phyloP scores from a whole-genome alignment of 805 yeast genomes.

The Zygotorulaspora florentina region DNA sequence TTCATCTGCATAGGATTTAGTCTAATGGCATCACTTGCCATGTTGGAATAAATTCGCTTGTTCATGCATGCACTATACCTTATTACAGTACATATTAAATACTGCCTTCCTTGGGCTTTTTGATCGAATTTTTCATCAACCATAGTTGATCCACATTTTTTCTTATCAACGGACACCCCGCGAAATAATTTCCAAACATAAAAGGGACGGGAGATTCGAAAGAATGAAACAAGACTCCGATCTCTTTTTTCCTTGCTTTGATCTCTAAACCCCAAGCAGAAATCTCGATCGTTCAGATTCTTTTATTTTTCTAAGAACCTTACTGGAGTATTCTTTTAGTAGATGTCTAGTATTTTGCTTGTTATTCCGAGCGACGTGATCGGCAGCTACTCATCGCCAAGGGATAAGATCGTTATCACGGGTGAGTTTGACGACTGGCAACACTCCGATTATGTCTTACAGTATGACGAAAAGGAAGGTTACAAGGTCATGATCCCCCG shows the following conservation, averaged over 20 bases:
- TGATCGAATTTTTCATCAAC: background rate
- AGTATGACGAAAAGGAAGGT: constrained; percentile 13
- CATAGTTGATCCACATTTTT: too few relatives aligned
- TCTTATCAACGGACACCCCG: too few relatives aligned
- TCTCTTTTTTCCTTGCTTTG: background rate
- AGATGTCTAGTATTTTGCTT: constrained; percentile 12
- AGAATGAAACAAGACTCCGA: too few relatives aligned
- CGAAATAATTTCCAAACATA: too few relatives aligned
- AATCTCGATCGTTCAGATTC: too few relatives aligned
- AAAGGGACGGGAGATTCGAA: too few relatives aligned
- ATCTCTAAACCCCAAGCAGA: background rate
- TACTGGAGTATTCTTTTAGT: background rate
- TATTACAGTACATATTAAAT: too few relatives aligned
- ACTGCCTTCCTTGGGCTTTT: too few relatives aligned
- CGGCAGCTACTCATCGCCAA: constrained; percentile 11
- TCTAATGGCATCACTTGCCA: constrained; percentile 45
- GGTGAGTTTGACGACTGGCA: constrained; percentile 33
- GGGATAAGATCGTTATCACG: constrained; percentile 24
- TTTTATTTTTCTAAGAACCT: background rate
- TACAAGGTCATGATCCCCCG: constrained; percentile 20
- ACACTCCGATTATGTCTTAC: constrained; percentile 17
- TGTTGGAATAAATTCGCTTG: constrained; percentile 7
- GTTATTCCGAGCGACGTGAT: constrained; percentile 16
- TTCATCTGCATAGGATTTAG: constrained; percentile 52
- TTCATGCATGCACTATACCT: too few relatives aligned